These are phyloP conservation scores for Haematococcus sp. DNA, from an alignment of 139 green algal genomes.

Conservation along the genomic window DNA sequence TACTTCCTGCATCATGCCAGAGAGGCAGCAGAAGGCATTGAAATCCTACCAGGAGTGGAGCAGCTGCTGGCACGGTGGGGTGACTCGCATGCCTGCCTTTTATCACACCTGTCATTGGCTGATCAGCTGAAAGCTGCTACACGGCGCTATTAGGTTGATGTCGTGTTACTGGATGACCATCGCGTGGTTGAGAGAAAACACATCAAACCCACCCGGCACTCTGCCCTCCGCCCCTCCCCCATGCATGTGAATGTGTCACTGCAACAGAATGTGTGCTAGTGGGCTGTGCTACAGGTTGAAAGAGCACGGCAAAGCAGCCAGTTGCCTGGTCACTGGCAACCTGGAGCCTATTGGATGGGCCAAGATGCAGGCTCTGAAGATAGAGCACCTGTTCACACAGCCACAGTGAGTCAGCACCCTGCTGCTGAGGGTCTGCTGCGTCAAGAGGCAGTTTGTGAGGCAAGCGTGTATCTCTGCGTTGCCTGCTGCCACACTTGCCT, in stretches of 20 bases:
- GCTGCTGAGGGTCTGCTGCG: not conserved
- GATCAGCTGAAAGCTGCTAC: too few species aligned
- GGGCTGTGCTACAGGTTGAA: conserved; percentile 4
- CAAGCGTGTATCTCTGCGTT: not conserved
- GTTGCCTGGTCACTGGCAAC: conserved; percentile 90
- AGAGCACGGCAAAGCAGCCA: conserved; percentile 21
- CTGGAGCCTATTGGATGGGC: conserved; percentile 82
- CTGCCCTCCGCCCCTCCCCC: too few species aligned
- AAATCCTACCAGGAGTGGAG: conserved; percentile 53
- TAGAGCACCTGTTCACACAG: conserved; percentile 71
- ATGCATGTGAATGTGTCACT: too few species aligned
- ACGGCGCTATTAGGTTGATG: too few species aligned
- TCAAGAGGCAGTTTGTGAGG: too few species aligned
- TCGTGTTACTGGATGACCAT: not conserved
- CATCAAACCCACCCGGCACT: too few species aligned
- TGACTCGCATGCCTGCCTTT: not conserved
- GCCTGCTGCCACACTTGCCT: not conserved
- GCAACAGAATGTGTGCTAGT: too few species aligned
- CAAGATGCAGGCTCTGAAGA: conserved; percentile 61
- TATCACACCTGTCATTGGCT: too few species aligned
- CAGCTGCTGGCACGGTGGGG: conserved; percentile 16
- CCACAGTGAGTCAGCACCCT: conserved; percentile 29
- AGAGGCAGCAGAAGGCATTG: conserved; percentile 25
- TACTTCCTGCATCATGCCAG: conserved; percentile 35
- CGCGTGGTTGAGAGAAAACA: not conserved